Conservation (phyloP, 1,139 yeast genomes). For the Taiozyma onychis region DNA sequence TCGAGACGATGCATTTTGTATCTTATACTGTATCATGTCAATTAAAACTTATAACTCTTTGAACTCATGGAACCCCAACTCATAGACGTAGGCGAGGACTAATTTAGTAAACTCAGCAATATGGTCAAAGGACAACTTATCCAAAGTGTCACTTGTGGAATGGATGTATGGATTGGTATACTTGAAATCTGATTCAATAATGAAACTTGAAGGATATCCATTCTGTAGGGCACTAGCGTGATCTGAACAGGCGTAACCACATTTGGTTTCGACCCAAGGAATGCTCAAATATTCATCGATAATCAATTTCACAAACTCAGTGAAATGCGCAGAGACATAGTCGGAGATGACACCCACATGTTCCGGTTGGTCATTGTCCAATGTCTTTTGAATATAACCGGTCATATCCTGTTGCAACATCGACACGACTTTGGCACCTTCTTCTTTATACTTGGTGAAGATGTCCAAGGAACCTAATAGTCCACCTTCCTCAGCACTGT, state of each 20-base stretch:
- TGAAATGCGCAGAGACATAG: conserved; percentile 55
- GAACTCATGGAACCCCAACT: conserved; percentile 43
- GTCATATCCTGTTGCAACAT: conserved; percentile 97
- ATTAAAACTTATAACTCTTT: conserved; percentile 1
- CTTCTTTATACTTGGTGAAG: conserved; percentile 47
- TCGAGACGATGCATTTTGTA: background rate
- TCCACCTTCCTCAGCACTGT: conserved; percentile 95
- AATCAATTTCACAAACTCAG: conserved; percentile 55
- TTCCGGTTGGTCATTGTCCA: conserved; percentile 53
- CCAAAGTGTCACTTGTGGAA: conserved; percentile 74
- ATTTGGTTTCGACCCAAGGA: conserved; percentile 65
- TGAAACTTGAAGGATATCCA: conserved; percentile 81
- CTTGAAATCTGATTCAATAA: conserved; percentile 68
- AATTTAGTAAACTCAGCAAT: conserved; percentile 74
- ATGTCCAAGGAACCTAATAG: conserved; percentile 81
- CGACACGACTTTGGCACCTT: conserved; percentile 55
- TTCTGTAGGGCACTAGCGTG: conserved; percentile 80
- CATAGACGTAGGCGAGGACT: conserved; percentile 64
- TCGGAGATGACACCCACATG: conserved; percentile 80
- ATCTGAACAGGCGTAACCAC: conserved; percentile 94
- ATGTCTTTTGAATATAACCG: conserved; percentile 61
- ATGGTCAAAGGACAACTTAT: conserved; percentile 69
- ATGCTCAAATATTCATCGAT: conserved; percentile 59
- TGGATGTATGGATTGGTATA: conserved; percentile 68
- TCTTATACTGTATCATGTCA: background rate